Conservation (phyloP, 2,329 filamentous ascomycete genomes). For the Fusarium acutatum region DNA sequence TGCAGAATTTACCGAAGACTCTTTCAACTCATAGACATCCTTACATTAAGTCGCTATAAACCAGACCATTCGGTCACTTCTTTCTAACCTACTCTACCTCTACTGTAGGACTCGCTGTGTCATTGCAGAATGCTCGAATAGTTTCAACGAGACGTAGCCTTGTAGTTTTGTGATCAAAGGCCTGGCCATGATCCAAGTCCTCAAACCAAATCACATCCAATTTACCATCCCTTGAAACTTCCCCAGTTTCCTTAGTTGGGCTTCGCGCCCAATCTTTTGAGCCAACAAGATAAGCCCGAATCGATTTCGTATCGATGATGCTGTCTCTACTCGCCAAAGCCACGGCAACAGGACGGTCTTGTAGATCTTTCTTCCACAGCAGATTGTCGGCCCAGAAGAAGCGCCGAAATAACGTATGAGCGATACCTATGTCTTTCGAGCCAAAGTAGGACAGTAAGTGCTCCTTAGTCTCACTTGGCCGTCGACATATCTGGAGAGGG, state of each 20-base stretch:
- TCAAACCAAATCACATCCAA: slow-evolving; percentile 64
- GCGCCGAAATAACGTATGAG: slow-evolving; percentile 64
- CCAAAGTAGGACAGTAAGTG: slow-evolving; percentile 69
- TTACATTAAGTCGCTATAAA: background rate
- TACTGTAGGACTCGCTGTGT: background rate
- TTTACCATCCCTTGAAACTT: slow-evolving; percentile 45
- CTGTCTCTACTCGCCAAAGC: slow-evolving; percentile 60
- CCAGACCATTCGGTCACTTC: background rate
- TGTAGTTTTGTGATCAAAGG: slow-evolving; percentile 52
- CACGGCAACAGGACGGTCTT: slow-evolving; percentile 54
- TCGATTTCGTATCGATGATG: slow-evolving; percentile 62
- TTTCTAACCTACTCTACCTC: background rate
- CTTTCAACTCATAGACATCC: background rate
- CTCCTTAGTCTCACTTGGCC: slow-evolving; percentile 61
- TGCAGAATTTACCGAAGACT: background rate
- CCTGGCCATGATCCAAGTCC: slow-evolving; percentile 64
- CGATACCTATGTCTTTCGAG: slow-evolving; percentile 64
- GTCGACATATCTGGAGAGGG: slow-evolving; percentile 46
- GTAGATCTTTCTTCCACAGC: slow-evolving; percentile 66
- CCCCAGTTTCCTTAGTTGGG: slow-evolving; percentile 9
- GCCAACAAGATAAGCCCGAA: slow-evolving; percentile 60
- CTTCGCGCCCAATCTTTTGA: slow-evolving; percentile 38
- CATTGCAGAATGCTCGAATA: slow-evolving; percentile 29
- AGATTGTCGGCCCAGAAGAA: slow-evolving; percentile 71
- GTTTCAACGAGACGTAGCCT: slow-evolving; percentile 46